Evolutionary conservation across 139 green algal species (phyloP).

Genomic region (Klebsormidium nitens): DNA sequence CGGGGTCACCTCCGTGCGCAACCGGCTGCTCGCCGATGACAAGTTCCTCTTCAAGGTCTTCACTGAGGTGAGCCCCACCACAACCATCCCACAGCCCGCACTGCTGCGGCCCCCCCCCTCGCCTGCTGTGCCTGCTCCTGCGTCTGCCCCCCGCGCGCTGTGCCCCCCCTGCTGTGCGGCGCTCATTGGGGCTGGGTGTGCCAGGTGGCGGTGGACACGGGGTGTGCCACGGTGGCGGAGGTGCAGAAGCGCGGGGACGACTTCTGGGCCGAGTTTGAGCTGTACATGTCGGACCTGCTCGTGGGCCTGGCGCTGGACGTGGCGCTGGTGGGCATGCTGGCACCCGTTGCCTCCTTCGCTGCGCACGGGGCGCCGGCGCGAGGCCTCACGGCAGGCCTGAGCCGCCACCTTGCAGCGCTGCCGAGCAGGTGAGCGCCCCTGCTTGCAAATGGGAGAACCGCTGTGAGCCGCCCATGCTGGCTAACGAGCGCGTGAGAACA

Average conservation of each 20-base stretch:
- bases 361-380: too few species aligned
- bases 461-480: too few species aligned
- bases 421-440: slow-evolving; percentile 11
- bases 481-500: too few species aligned
- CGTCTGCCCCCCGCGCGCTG: not conserved
- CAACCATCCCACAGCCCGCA: not conserved
- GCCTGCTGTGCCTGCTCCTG: not conserved
- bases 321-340: slow-evolving; percentile 82
- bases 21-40: slow-evolving; percentile 28
- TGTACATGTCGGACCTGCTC: slow-evolving; percentile 89
- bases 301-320: slow-evolving; percentile 87
- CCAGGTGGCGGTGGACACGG: slow-evolving; percentile 87
- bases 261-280: slow-evolving; percentile 95
- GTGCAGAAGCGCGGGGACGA: slow-evolving; percentile 88
- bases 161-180: not conserved
- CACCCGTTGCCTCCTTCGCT: slow-evolving; percentile 56
- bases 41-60: slow-evolving; percentile 44
- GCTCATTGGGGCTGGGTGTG: slow-evolving; percentile 19
- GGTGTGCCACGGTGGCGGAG: slow-evolving; percentile 89
- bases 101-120: not conserved
- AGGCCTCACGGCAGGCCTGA: not conserved
- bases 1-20: not conserved
- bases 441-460: too few species aligned
- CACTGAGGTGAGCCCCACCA: slow-evolving; percentile 28
- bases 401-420: slow-evolving; percentile 4